A percentile compares a stretch with the other conserved stretches of the same genome.
These are phyloP conservation scores for Paramecium biaurelia DNA, from an alignment of 73 alveolate genomes.

Conservation along the genomic window DNA sequence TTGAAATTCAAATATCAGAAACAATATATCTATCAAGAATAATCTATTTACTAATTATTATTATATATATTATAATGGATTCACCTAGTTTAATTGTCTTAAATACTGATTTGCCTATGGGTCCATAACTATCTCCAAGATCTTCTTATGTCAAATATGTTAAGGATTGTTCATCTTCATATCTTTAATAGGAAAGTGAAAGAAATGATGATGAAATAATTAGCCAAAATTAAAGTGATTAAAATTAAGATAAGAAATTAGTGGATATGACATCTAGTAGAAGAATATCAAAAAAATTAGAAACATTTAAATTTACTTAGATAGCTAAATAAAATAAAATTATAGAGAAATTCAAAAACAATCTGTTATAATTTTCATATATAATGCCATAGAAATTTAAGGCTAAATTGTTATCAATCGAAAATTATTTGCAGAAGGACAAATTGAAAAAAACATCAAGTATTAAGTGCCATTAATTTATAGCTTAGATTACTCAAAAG, in stretches of 20 bases:
- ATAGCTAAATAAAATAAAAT: neutral
- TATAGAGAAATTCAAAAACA: constrained; percentile 6
- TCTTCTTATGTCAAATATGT: neutral
- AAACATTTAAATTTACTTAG: neutral
- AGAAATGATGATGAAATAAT: neutral
- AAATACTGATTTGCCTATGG: neutral
- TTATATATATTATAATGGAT: neutral
- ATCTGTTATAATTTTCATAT: neutral
- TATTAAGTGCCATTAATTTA: neutral
- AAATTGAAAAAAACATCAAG: neutral
- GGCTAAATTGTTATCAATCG: neutral
- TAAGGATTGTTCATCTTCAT: neutral
- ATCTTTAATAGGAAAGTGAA: neutral
- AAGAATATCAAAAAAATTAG: neutral
- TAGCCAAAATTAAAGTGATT: neutral
- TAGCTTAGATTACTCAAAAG: neutral
- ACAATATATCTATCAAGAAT: neutral
- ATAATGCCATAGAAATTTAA: neutral
- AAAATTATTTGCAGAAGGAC: neutral
- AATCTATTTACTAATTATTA: neutral
- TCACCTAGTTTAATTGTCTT: neutral
- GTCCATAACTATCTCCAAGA: neutral
- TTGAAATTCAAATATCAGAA: neutral
- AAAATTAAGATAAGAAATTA: neutral
- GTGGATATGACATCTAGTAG: neutral